phyloP scores from a whole-genome alignment of 805 yeast genomes.

The Candida ficus region DNA sequence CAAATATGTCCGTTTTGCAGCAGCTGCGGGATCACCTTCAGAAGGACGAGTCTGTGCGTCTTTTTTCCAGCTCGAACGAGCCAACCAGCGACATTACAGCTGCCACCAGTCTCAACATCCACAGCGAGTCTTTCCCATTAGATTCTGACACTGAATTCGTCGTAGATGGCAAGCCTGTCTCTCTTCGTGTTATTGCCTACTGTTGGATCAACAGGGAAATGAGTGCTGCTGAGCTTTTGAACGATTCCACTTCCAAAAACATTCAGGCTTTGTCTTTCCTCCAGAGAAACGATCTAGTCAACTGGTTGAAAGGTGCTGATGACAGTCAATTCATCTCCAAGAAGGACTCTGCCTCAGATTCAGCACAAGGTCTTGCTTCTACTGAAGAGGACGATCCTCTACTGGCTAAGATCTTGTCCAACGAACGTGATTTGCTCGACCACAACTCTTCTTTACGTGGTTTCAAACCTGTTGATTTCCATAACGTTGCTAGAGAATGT shows the following conservation, averaged over 20 bases:
- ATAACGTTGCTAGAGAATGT: conserved; percentile 60
- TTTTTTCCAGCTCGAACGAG: background rate
- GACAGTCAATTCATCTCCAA: conserved; percentile 48
- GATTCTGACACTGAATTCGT: conserved; percentile 42
- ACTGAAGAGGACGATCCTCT: conserved; percentile 27
- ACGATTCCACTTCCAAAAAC: conserved; percentile 58
- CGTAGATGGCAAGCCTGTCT: conserved; percentile 43
- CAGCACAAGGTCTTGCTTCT: background rate
- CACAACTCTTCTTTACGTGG: conserved; percentile 65
- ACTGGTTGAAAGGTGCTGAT: conserved; percentile 69
- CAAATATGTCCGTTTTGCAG: background rate
- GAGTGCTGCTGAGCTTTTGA: conserved; percentile 75
- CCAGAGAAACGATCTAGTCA: conserved; percentile 77
- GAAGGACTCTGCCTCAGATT: conserved; percentile 8
- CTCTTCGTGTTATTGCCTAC: conserved; percentile 59
- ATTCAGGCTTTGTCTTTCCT: conserved; percentile 73
- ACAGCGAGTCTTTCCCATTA: background rate
- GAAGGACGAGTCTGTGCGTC: background rate
- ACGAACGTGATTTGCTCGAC: conserved; percentile 48
- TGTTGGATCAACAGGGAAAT: conserved; percentile 76
- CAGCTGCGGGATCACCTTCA: background rate
- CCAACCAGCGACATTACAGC: background rate
- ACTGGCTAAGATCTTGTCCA: conserved; percentile 23
- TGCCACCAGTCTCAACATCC: background rate
- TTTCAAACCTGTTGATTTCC: conserved; percentile 57